Percentiles rank a stretch among this genome's conserved stretches.
These are phyloP conservation scores for Penicillium occitanis DNA, from an alignment of 2,329 filamentous ascomycete genomes.

Conservation along the genomic window DNA sequence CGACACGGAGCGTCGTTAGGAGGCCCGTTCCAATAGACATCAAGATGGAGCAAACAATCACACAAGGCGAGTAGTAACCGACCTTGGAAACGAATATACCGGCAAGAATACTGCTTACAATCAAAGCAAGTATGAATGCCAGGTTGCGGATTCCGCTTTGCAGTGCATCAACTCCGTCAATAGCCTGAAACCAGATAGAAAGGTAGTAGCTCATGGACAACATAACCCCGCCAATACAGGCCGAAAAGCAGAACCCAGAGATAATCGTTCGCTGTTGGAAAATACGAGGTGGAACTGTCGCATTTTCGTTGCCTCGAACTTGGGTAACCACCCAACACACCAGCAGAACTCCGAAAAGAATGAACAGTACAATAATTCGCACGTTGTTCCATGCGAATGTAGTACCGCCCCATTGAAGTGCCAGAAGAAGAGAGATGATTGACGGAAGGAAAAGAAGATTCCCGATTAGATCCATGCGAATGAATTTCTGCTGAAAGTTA, in stretches of 20 bases:
- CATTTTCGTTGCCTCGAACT: too few species aligned
- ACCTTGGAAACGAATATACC: background rate
- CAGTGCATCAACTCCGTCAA: background rate
- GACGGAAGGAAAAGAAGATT: slow-evolving; percentile 40
- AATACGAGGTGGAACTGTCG: too few species aligned
- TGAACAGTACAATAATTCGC: too few species aligned
- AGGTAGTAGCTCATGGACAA: too few species aligned
- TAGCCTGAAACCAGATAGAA: too few species aligned
- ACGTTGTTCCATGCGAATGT: background rate
- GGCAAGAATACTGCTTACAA: background rate
- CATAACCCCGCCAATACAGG: too few species aligned
- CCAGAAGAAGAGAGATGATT: slow-evolving; percentile 51
- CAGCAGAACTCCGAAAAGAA: too few species aligned
- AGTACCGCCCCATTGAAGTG: slow-evolving; percentile 46
- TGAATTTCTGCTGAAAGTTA: too few species aligned
- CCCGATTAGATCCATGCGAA: background rate
- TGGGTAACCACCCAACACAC: too few species aligned
- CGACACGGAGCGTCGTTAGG: slow-evolving; percentile 21
- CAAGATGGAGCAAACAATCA: background rate
- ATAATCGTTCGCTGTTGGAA: too few species aligned
- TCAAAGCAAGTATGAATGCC: background rate
- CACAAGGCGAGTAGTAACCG: slow-evolving; percentile 37
- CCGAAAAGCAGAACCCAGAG: too few species aligned
- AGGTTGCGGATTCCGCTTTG: background rate
- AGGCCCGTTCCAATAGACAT: slow-evolving; percentile 11